Base-by-base conservation (phyloP, 2,329 filamentous ascomycete species). In the Sporothrix euskadiensis region DNA sequence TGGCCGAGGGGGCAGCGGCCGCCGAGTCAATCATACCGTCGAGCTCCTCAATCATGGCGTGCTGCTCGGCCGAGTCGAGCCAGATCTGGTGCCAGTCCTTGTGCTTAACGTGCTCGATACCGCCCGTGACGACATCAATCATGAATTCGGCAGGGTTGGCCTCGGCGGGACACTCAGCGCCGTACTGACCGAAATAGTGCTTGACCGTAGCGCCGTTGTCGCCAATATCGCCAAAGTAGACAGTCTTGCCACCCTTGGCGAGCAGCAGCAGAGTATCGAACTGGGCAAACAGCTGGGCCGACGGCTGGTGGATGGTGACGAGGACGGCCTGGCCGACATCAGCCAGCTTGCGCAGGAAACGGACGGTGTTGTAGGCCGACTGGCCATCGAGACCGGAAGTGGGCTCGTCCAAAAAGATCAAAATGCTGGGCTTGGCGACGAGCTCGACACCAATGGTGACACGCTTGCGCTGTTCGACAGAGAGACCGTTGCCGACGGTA, bases 371-470 rank as follows among this genome's bases (percentile, higher is more conserved):
- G 83, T 91, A 94, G 26, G 92, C 91, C 73, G 87, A 89, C 79
- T 92, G 90, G 41, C 87, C 89, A 78, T 92, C 90, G 0, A 94
- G 87, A 73, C 92, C 92, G 1, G 89, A 91, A 0, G 92, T 94
- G 0, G 92, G 92, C 80, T 94, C 92, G 76, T 94, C 92, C 54
- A 94, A 83, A 85, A 94, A 94, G 26, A 94, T 86, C 0, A 94
- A 85, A 6, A 94, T 83, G 76, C 93, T 88, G 0, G 92, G 92
- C 81, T 92, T 96, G 19, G 94, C 94, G 8, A 93, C 93, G 7
- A 97, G 86, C 79, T 97, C 94, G 12, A 97, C 93, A 77, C 93
- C 94, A 74, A 97, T 97, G 0, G 94, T 97, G 19, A 97, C 88
- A 78, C 93, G 92, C 82, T 90, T 90, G 70, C 87, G 85, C 81